A percentile compares a stretch with the other conserved stretches of the same genome.
These are phyloP conservation scores for Letharia lupina DNA, from an alignment of 495 filamentous ascomycete species.

Conservation along the genomic window DNA sequence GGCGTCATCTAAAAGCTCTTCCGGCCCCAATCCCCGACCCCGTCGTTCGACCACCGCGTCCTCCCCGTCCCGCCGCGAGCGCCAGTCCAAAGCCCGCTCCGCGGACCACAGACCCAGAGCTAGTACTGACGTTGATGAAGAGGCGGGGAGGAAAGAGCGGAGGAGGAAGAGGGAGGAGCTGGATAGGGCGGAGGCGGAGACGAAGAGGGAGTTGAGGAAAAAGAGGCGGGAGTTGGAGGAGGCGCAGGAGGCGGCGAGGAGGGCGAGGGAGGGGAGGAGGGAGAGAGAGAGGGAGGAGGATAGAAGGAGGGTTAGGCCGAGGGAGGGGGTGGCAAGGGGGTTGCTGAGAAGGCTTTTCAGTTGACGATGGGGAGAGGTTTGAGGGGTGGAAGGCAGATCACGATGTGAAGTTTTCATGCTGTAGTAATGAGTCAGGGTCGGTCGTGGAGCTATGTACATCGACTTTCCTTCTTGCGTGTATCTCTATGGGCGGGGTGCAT, in stretches of 20 bases:
- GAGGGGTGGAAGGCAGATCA: neutral
- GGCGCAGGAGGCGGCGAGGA: slow-evolving; percentile 22
- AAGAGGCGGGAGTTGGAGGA: slow-evolving; percentile 23
- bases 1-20: neutral
- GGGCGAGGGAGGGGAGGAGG: slow-evolving; percentile 6
- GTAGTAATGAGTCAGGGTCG: neutral
- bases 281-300: slow-evolving; percentile 13
- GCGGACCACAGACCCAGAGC: slow-evolving; percentile 16
- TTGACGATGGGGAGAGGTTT: neutral
- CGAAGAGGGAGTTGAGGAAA: slow-evolving; percentile 19
- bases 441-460: neutral
- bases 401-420: neutral
- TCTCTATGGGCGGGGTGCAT: neutral
- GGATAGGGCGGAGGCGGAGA: slow-evolving; percentile 20
- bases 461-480: neutral
- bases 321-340: neutral
- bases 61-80: slow-evolving; percentile 8
- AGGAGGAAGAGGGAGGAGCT: slow-evolving; percentile 21
- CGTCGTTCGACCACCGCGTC: slow-evolving; percentile 14
- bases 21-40: neutral
- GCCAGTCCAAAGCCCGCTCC: slow-evolving; percentile 5
- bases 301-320: neutral
- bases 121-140: slow-evolving; percentile 13
- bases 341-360: slow-evolving; percentile 3
- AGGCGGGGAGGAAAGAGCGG: slow-evolving; percentile 15